phyloP scores from a whole-genome alignment of 2,329 filamentous ascomycete species.

The Colletotrichum spinosum region DNA sequence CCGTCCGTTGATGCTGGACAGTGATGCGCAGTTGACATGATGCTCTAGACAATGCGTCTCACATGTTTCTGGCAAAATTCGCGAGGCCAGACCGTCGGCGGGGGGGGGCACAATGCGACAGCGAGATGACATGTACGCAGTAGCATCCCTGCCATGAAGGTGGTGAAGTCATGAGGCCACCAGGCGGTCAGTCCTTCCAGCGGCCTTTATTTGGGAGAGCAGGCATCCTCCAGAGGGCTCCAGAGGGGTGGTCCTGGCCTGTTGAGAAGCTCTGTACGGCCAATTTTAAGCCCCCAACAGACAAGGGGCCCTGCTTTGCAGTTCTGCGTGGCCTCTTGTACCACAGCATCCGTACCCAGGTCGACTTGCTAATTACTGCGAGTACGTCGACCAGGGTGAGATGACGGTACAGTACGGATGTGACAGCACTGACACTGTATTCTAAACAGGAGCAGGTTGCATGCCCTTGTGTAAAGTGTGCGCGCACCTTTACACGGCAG shows the following conservation, averaged over 20 bases:
- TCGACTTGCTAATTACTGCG: too few relatives aligned
- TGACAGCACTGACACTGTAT: not conserved
- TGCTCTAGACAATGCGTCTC: constrained; percentile 34
- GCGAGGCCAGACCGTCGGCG: not conserved
- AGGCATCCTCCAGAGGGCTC: constrained; percentile 18
- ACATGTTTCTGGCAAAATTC: constrained; percentile 26
- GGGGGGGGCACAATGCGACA: too few relatives aligned
- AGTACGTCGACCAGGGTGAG: too few relatives aligned
- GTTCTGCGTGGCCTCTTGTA: too few relatives aligned
- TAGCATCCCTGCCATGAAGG: constrained; percentile 3
- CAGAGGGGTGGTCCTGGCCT: not conserved
- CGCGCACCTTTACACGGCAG: not conserved
- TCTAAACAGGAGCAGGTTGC: constrained; percentile 20
- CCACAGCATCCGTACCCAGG: too few relatives aligned
- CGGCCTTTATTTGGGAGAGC: constrained; percentile 9
- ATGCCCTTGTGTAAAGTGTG: constrained; percentile 27
- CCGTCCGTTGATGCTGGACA: constrained; percentile 11
- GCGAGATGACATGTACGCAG: not conserved
- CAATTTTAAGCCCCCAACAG: constrained; percentile 34
- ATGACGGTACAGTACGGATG: constrained; percentile 3
- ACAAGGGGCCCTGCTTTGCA: constrained; percentile 9
- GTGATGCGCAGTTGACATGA: constrained; percentile 23
- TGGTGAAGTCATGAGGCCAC: constrained; percentile 35
- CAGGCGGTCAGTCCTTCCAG: constrained; percentile 29
- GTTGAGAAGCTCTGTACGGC: constrained; percentile 25